Evolutionary conservation across 2,329 filamentous ascomycete genomes (phyloP), one percentile per base, ranked within the genome.

Genomic region (Seiridium cupressi): DNA sequence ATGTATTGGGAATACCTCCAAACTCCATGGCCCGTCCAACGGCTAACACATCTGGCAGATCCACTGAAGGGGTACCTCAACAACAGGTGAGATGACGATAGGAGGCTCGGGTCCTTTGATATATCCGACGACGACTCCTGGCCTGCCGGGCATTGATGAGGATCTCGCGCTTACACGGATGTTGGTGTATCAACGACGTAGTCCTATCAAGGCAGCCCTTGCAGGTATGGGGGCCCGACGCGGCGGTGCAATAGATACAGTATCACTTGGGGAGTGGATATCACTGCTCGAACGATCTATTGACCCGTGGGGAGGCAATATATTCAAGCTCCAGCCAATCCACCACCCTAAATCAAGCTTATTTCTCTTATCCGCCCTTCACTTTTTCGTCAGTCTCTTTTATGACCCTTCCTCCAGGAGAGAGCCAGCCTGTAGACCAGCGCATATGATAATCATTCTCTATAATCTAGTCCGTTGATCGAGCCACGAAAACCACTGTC

Each of bases 391-490:
- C 44, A 5, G n/a, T 51, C 56, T 11, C 13, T 49, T 49, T 47
- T 8, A 48, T 48, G 1, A 8, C 6, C 44, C 51, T 36, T 31
- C 36, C 56, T 51, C 44, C 44, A 53, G 42, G 46, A 32, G 10
- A 54, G 59, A 57, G 55, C 38, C 49, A 55, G 47, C 44, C 60
- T 55, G 60, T 61, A 51, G 60, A 61, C 60, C 60, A 55, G 60
- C 55, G 9, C 18, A 18, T 54, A 42, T 48, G 31, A 49, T 48
- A 56, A 44, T 51, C 51, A 49, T 56, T 58, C 48, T 57, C 51
- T 42, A 32, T 57, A 32, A 44, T n/a, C 54, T n/a, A 55, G 13
- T 61, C 54, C 35, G 26, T 35, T 18, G 8, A 40, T 18, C 35
- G 9, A 51, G 18, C 18, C 18, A 26, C 18, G 18, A 26, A 26